Evolutionary conservation across 768 basidiomycete genomes (phyloP), one percentile per base, ranked within the genome.

Genomic region (Lactifluus echinatus): DNA sequence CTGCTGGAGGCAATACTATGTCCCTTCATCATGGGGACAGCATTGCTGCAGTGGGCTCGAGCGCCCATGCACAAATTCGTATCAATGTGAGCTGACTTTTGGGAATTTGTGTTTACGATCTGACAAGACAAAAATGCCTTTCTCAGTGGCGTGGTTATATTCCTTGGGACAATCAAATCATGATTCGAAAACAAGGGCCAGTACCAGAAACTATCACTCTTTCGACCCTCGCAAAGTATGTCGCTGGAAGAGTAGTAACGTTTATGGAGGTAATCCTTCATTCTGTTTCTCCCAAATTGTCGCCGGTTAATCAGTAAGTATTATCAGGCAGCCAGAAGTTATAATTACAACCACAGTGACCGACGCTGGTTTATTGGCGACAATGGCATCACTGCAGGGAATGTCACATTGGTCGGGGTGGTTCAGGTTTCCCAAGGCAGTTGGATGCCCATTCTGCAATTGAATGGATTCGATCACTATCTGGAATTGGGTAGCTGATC

Each of bases 391-490:
- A 44, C 33, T 8, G 31, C 46, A n/a, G 0, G 4, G 0, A 2
- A 54, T 5, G 5, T 59, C 40, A 17, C 7, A 14, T 43, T 59
- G 33, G 43, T 59, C 11, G 57, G 57, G 17, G 40, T 24, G 1
- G 33, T 59, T 21, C 52, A 59, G 0, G 57, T 59, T 8, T 59
- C 57, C 4, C 52, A 49, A 49, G 57, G 57, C 5, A 59, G 57
- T 31, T 59, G 52, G 57, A 59, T 59, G 57, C 57, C 57, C 1
- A 54, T 59, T 49, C 53, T 59, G 34, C 58, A 55, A 15, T 12
- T 50, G 24, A 39, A 31, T 28, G 19, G 43, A 17, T 54, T 44
- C 37, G 19, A 4, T 19, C 26, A 6, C 10, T 28, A 3, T 12
- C 8, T 24, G 43, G 17, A 3, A 19, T n/a, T 5, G n/a, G n/a